phyloP scores from a whole-genome alignment of 163 green algal species.

The Scenedesmus sp. region DNA sequence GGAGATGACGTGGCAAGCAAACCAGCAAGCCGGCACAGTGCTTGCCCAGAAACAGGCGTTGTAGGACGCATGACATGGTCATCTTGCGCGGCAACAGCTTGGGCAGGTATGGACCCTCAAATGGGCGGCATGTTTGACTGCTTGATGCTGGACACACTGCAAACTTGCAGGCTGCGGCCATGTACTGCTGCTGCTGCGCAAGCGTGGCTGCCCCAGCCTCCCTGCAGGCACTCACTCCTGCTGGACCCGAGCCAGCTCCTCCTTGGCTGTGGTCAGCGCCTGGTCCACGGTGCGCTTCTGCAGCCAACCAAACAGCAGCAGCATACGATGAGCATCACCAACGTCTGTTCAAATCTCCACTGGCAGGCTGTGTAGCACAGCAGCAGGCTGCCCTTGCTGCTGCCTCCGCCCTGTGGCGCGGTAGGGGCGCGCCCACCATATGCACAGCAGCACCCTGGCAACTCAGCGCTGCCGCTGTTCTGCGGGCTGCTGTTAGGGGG shows the following conservation, averaged over 20 bases:
- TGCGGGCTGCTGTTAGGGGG: neutral
- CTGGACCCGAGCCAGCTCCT: constrained; percentile 24
- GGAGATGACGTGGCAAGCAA: neutral
- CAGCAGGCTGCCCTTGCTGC: neutral
- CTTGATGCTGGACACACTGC: neutral
- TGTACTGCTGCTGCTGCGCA: neutral
- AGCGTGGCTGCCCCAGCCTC: neutral
- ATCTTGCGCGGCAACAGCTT: neutral
- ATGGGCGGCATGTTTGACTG: neutral
- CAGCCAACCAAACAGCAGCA: constrained; percentile 18
- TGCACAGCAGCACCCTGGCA: neutral
- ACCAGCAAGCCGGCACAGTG: too few species aligned
- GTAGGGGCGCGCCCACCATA: too few species aligned
- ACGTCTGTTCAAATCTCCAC: neutral
- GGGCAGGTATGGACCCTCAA: neutral
- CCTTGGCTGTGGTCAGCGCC: neutral
- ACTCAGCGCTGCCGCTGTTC: too few species aligned
- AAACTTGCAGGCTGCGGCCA: neutral
- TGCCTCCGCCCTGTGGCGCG: neutral
- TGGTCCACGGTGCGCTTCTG: constrained; percentile 37
- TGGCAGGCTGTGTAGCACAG: neutral
- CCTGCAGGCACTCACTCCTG: constrained; percentile 29
- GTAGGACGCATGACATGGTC: too few species aligned
- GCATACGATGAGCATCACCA: neutral
- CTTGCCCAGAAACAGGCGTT: neutral